A percentile compares a stretch with the other conserved stretches of the same genome.
phyloP scores from a whole-genome alignment of 208 protist genomes.

The Leishmania guyanensis region DNA sequence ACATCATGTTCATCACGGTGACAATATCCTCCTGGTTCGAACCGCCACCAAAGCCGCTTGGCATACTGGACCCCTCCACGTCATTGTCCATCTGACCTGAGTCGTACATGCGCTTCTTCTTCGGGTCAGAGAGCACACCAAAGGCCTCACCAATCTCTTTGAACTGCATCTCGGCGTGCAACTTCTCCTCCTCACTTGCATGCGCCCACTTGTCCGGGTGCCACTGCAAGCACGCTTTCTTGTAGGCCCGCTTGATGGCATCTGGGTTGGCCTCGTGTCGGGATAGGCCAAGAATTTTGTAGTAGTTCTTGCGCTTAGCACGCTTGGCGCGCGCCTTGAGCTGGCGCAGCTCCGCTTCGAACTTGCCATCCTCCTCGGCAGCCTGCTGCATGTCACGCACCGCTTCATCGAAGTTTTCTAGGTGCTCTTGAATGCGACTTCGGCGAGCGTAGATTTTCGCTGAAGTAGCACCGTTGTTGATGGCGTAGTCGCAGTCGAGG shows the following conservation, averaged over 20 bases:
- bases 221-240: conserved; percentile 83
- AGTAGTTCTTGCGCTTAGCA: conserved; percentile 91
- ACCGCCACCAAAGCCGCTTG: conserved; percentile 25
- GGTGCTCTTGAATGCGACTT: conserved; percentile 73
- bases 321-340: conserved; percentile 63
- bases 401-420: conserved; percentile 90
- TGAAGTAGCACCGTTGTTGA: conserved; percentile 82
- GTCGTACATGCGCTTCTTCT: conserved; percentile 93
- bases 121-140: conserved; percentile 84
- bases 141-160: conserved; percentile 90
- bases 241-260: conserved; percentile 87
- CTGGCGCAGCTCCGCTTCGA: conserved; percentile 61
- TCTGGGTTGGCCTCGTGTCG: conserved; percentile 67
- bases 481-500: conserved; percentile 92
- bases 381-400: conserved; percentile 88
- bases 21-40: conserved; percentile 42
- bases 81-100: conserved; percentile 87
- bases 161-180: conserved; percentile 84
- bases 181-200: conserved; percentile 72
- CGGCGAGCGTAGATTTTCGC: conserved; percentile 90
- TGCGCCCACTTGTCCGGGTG: conserved; percentile 94
- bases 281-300: conserved; percentile 85
- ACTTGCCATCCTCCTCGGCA: conserved; percentile 63
- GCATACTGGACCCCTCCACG: conserved; percentile 58
- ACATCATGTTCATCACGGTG: conserved; percentile 76